phyloP scores from a whole-genome alignment of 2,329 filamentous ascomycete genomes.

The Ceratocystis harringtonii region DNA sequence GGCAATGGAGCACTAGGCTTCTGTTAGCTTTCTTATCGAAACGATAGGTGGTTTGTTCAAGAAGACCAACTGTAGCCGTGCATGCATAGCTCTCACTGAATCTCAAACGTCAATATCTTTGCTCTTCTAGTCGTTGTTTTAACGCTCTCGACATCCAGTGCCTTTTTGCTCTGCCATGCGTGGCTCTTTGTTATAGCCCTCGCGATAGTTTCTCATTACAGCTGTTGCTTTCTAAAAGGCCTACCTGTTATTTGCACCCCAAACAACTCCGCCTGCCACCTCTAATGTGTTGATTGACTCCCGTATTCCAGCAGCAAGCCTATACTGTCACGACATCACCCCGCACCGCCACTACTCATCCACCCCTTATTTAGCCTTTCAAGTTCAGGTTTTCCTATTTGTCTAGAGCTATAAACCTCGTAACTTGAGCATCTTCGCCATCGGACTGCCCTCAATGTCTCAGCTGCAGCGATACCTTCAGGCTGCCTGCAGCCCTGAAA shows the following conservation, averaged over 20 bases:
- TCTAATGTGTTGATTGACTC: not conserved
- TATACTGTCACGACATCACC: not conserved
- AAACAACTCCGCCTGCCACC: not conserved
- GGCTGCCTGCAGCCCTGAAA: constrained; percentile 90
- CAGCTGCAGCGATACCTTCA: constrained; percentile 91
- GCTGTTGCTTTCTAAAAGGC: not conserved
- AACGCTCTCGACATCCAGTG: not conserved
- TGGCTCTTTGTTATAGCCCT: constrained; percentile 7
- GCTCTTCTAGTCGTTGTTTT: not conserved
- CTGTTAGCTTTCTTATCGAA: constrained; percentile 2
- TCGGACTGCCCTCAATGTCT: constrained; percentile 35
- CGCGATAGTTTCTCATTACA: not conserved
- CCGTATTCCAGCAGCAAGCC: not conserved
- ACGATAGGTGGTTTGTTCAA: constrained; percentile 15
- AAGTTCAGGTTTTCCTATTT: not conserved
- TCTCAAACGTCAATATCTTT: not conserved
- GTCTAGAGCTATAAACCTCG: no score
- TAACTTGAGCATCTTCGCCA: not conserved
- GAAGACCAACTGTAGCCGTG: not conserved
- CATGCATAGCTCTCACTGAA: constrained; percentile 1
- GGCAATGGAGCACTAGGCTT: not conserved
- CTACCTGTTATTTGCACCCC: not conserved
- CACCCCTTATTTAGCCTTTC: not conserved
- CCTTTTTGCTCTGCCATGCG: constrained; percentile 2
- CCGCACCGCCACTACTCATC: constrained; percentile 6